Base-by-base conservation (phyloP, 352 stramenopile species). In the Globisporangium acanthophoron region DNA sequence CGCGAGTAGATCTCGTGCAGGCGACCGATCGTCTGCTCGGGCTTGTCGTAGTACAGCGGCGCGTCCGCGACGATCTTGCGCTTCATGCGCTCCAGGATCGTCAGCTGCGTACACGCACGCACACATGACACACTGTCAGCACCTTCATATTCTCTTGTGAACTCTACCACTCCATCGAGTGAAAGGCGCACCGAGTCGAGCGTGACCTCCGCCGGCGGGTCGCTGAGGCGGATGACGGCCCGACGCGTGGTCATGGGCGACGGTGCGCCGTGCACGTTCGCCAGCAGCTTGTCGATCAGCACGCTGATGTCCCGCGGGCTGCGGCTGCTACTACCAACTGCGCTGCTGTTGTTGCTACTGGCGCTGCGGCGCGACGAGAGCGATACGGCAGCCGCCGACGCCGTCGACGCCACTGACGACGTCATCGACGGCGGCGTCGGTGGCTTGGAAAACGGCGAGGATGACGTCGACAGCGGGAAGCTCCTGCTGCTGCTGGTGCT, bases 81-180 rank as follows among this genome's bases (percentile, higher is more conserved):
- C 69, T 87, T 89, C 49, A 94, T 94, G 63, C 90, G 85, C 48
- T 88, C 78, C 46, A 94, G 60, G 27, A 93, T 73, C 7, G 76
- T 67, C 15, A 88, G 74, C 83, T 92, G 49, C 7, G 21, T 4
- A 8, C 35, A 53, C 18, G 54, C n/a, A 61, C 12, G 3, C 8
- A 59, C 21, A 60, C 11, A 13, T 8, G 11, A 40, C 35, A 15
- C 35, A 2, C 35, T 6, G 35, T 40, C 35, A 40, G 35, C 8
- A 15, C 8, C 35, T 15, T 40, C 21, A 24, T 24, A 24, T 1
- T 24, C 21, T 24, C 31, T 35, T 8, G 31, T 35, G 31, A 35
- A 8, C 31, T 5, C 31, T 35, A 8, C 24, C 20, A 37, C 5
- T 2, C 13, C 21, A 21, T 15, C 7, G 16, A 20, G 31, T 12